phyloP scores from a whole-genome alignment of 2,329 filamentous ascomycete species.

The Phyllosticta citribraziliensis region DNA sequence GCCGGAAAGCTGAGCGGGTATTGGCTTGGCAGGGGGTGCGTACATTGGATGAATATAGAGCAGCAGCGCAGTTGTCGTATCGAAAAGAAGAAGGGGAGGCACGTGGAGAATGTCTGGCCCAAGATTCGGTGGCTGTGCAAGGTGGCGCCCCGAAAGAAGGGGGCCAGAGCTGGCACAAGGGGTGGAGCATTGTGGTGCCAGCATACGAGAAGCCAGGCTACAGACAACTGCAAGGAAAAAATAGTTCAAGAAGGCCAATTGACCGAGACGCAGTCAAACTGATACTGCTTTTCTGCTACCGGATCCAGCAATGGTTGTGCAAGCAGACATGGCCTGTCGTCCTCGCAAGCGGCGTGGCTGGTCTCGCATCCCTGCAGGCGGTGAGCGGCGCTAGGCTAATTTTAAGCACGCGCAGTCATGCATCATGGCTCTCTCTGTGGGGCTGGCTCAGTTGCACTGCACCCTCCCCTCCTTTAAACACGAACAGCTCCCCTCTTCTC shows the following conservation, averaged over 20 bases:
- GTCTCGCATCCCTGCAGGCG: slow-evolving; percentile 7
- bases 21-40: background rate
- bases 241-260: background rate
- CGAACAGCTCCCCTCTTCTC: slow-evolving; percentile 2
- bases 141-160: background rate
- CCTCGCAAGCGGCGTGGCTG: slow-evolving; percentile 1
- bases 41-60: background rate
- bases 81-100: background rate
- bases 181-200: background rate
- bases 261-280: background rate
- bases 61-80: background rate
- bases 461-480: slow-evolving; percentile 10
- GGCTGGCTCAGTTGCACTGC: slow-evolving; percentile 4
- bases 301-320: background rate
- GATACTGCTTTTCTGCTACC: background rate
- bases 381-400: slow-evolving; percentile 9
- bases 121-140: background rate
- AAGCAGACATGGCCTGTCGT: background rate
- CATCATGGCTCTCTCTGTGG: slow-evolving; percentile 10
- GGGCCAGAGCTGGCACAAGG: background rate
- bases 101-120: background rate
- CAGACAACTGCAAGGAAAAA: background rate
- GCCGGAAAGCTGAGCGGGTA: slow-evolving; percentile 7
- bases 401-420: slow-evolving; percentile 7
- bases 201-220: background rate